These are phyloP conservation scores for Lindgomyces ingoldianus DNA, from an alignment of 495 filamentous ascomycete genomes.

Conservation along the genomic window DNA sequence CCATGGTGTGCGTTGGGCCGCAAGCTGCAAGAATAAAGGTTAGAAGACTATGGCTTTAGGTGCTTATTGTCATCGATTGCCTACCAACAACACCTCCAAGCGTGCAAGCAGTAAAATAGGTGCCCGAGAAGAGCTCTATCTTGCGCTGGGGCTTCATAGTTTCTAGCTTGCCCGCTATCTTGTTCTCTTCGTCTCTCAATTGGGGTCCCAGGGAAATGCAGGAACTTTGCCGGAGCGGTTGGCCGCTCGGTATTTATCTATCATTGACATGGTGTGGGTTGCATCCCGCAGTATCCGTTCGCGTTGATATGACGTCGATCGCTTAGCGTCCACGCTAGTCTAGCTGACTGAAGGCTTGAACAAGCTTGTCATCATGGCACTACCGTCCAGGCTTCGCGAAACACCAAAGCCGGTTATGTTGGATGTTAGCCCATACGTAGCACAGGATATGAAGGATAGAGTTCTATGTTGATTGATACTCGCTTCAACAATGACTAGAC, in stretches of 20 bases:
- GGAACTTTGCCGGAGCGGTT: too few relatives aligned
- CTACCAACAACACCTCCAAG: slow-evolving; percentile 66
- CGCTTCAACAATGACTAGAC: too few relatives aligned
- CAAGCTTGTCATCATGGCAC: neutral
- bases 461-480: too few relatives aligned
- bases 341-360: slow-evolving; percentile 1
- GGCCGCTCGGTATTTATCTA: neutral
- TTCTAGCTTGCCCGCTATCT: slow-evolving; percentile 26
- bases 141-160: slow-evolving; percentile 35
- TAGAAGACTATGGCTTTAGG: neutral
- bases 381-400: neutral
- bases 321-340: slow-evolving; percentile 4
- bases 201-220: too few relatives aligned
- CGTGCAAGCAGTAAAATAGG: slow-evolving; percentile 66
- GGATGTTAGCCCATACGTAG: too few relatives aligned
- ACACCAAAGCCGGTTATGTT: neutral
- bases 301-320: slow-evolving; percentile 13
- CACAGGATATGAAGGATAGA: too few relatives aligned
- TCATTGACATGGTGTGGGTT: neutral
- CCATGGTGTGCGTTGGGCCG: slow-evolving; percentile 62
- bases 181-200: neutral
- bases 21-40: slow-evolving; percentile 51
- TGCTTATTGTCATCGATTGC: slow-evolving; percentile 9
- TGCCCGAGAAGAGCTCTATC: slow-evolving; percentile 67
- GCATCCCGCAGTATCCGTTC: neutral